These are phyloP conservation scores for Mrakia gelida DNA, from an alignment of 768 basidiomycete genomes.

Conservation along the genomic window DNA sequence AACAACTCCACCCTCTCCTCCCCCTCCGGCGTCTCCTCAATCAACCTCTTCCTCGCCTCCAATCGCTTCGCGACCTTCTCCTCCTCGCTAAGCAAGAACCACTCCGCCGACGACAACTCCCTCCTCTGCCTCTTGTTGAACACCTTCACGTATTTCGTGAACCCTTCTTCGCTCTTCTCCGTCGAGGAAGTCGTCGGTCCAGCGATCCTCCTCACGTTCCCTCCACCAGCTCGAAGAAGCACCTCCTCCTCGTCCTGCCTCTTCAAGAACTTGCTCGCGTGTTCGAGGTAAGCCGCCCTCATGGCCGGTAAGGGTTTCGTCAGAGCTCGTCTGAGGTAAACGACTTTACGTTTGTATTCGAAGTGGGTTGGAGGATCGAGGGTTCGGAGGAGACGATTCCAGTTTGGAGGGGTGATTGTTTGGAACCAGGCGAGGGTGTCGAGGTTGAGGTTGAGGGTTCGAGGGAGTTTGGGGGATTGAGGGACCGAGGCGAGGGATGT, in stretches of 20 bases:
- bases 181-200: no score
- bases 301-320: neutral
- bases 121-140: no score
- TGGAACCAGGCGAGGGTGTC: neutral
- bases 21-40: neutral
- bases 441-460: neutral
- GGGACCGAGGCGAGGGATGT: neutral
- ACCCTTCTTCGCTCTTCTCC: no score
- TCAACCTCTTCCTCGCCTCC: slow-evolving; percentile 1
- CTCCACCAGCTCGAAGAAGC: no score
- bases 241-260: no score
- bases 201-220: no score
- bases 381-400: neutral
- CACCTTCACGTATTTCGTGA: no score
- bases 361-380: neutral
- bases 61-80: neutral
- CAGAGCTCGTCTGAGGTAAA: neutral
- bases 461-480: neutral
- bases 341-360: neutral
- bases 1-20: neutral
- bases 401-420: neutral
- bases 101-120: no score
- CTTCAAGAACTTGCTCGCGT: neutral
- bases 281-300: neutral
- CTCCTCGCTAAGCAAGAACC: neutral